phyloP scores from a whole-genome alignment of 2,329 filamentous ascomycete species.

The Gliomastix tumulicola region DNA sequence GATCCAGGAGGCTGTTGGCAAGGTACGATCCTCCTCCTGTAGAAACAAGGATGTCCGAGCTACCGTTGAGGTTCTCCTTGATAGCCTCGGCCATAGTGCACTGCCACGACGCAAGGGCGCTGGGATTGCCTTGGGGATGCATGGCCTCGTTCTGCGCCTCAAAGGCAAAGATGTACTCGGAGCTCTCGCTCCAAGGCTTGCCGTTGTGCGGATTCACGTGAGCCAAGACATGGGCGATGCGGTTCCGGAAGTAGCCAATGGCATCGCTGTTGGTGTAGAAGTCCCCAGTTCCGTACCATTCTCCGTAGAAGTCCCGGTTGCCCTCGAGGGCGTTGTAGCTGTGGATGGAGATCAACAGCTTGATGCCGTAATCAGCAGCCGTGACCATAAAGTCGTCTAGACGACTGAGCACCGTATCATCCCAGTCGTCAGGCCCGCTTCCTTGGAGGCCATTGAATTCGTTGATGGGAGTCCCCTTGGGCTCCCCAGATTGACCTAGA shows the following conservation, averaged over 20 bases:
- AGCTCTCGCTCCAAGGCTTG: slow-evolving; percentile 9
- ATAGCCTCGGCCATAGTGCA: slow-evolving; percentile 13
- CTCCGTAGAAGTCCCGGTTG: slow-evolving; percentile 6
- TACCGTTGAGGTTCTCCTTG: slow-evolving; percentile 11
- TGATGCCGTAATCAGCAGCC: slow-evolving; percentile 8
- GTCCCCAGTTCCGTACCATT: slow-evolving; percentile 8
- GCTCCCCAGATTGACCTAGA: slow-evolving; percentile 1
- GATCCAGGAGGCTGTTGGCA: slow-evolving; percentile 8
- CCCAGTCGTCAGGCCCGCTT: slow-evolving; percentile 7
- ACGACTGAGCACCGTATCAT: slow-evolving; percentile 8
- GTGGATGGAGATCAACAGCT: slow-evolving; percentile 8
- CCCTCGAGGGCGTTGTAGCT: slow-evolving; percentile 7
- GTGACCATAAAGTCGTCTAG: slow-evolving; percentile 8
- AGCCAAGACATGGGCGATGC: slow-evolving; percentile 6
- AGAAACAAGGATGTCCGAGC: slow-evolving; percentile 8
- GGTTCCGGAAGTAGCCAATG: slow-evolving; percentile 6
- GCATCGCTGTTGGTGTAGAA: slow-evolving; percentile 7
- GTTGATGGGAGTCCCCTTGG: slow-evolving; percentile 4
- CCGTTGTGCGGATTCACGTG: slow-evolving; percentile 8
- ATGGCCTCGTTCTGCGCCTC: slow-evolving; percentile 14
- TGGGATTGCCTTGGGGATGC: slow-evolving; percentile 8
- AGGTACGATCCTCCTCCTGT: slow-evolving; percentile 12
- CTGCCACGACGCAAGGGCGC: slow-evolving; percentile 10
- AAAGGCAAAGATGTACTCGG: slow-evolving; percentile 14
- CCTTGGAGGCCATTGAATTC: slow-evolving; percentile 2